Evolutionary conservation across 805 yeast genomes (phyloP).

Genomic region (Blastobotrys peoriensis): DNA sequence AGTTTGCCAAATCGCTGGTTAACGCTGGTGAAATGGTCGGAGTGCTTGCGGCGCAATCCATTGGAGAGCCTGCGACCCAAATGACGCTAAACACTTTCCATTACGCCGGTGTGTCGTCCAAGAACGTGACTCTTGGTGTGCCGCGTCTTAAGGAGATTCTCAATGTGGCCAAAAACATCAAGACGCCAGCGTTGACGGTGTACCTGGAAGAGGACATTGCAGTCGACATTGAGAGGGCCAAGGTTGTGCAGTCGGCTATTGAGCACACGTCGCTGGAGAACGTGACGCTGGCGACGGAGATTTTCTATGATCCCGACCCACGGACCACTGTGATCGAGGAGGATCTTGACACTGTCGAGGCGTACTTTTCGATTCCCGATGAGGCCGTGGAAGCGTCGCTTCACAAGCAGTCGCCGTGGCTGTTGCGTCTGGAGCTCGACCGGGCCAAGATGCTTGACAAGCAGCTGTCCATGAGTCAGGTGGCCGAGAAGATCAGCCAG

Average conservation of each 20-base stretch:
- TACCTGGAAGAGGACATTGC: conserved; percentile 77
- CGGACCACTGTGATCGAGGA: conserved; percentile 94
- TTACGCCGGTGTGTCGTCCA: conserved; percentile 99
- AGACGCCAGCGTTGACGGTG: conserved; percentile 99
- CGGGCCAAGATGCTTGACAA: conserved; percentile 99
- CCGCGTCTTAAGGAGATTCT: conserved; percentile 99
- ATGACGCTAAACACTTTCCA: conserved; percentile 97
- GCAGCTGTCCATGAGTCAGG: conserved; percentile 96
- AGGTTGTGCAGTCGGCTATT: conserved; percentile 91
- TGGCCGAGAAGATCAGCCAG: conserved; percentile 89
- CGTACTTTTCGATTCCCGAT: conserved; percentile 96
- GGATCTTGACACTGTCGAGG: conserved; percentile 94
- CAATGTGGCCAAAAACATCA: conserved; percentile 96
- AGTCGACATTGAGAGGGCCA: conserved; percentile 86
- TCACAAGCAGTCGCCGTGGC: conserved; percentile 97
- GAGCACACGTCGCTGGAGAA: conserved; percentile 93
- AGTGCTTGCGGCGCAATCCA: conserved; percentile 94
- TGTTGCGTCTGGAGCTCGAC: conserved; percentile 90
- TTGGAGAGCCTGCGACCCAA: conserved; percentile 99
- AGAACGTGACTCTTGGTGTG: conserved; percentile 97
- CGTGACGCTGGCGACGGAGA: conserved; percentile 96
- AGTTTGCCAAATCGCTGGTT: conserved; percentile 84
- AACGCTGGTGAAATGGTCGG: conserved; percentile 99
- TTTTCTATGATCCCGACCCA: conserved; percentile 97
- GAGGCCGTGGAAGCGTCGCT: conserved; percentile 92